Evolutionary conservation across 768 basidiomycete genomes (phyloP).

Genomic region (Chalciporus piperatus): DNA sequence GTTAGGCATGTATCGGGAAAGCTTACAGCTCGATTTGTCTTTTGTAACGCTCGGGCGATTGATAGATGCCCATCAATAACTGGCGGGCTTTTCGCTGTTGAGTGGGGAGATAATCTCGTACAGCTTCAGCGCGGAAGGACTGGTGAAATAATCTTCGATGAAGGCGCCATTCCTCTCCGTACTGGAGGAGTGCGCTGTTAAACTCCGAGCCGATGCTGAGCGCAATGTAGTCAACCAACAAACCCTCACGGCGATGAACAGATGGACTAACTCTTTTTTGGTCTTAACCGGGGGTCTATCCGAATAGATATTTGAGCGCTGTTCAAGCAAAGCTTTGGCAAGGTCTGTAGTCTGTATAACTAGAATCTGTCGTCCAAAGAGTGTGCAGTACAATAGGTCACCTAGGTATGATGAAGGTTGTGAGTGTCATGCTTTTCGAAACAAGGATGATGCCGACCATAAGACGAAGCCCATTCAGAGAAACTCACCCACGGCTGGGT

Average conservation of each 20-base stretch:
- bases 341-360: constrained; percentile 31
- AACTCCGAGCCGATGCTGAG: constrained; percentile 30
- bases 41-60: constrained; percentile 26
- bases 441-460: constrained; percentile 17
- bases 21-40: constrained; percentile 31
- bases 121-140: constrained; percentile 28
- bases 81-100: constrained; percentile 30
- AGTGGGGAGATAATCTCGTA: constrained; percentile 21
- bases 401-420: constrained; percentile 17
- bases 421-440: neutral
- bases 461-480: constrained; percentile 27
- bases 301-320: constrained; percentile 36
- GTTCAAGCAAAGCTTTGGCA: constrained; percentile 36
- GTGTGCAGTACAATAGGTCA: constrained; percentile 28
- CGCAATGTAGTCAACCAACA: neutral
- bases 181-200: constrained; percentile 29
- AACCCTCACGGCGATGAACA: neutral
- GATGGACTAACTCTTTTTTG: constrained; percentile 22
- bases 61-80: constrained; percentile 19
- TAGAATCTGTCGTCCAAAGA: constrained; percentile 33
- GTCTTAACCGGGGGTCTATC: constrained; percentile 34
- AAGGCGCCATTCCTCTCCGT: constrained; percentile 31
- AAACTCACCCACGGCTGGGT: constrained; percentile 34
- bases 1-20: neutral
- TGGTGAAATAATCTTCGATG: constrained; percentile 34